phyloP scores from a whole-genome alignment of 192 early-diverging fungal genomes.

The Coemansia furcata region DNA sequence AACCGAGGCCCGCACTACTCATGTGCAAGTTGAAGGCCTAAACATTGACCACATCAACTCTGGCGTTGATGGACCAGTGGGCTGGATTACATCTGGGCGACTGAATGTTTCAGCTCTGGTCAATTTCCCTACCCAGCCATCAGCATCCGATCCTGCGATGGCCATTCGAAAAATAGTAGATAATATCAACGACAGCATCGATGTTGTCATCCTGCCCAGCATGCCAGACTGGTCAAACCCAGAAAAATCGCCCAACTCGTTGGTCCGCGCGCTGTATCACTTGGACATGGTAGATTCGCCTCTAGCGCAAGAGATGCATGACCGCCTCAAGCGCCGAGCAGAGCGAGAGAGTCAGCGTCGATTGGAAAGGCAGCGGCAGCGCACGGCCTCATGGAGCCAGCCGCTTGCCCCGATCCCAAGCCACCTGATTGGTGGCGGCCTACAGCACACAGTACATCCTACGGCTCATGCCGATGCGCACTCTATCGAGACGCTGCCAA shows the following conservation, averaged over 20 bases:
- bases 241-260: constrained; percentile 32
- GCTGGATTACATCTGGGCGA: constrained; percentile 90
- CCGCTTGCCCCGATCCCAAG: constrained; percentile 28
- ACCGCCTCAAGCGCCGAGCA: constrained; percentile 27
- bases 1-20: constrained; percentile 41
- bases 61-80: constrained; percentile 81
- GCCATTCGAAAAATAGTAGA: constrained; percentile 63
- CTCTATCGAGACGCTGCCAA: neutral
- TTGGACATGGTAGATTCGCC: constrained; percentile 47
- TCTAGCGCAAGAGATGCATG: constrained; percentile 35
- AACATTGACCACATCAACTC: constrained; percentile 88
- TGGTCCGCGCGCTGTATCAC: constrained; percentile 39
- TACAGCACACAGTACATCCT: neutral
- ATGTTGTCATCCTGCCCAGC: constrained; percentile 52
- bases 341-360: constrained; percentile 43
- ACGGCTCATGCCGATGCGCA: neutral
- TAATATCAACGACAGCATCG: constrained; percentile 70
- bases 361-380: constrained; percentile 43
- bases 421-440: constrained; percentile 18
- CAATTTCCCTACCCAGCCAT: constrained; percentile 58
- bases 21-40: constrained; percentile 84
- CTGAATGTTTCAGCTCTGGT: constrained; percentile 79
- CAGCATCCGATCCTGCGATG: constrained; percentile 41
- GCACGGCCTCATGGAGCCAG: constrained; percentile 48
- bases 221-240: constrained; percentile 49